phyloP scores from a whole-genome alignment of 2,329 filamentous ascomycete genomes.

The Trichoderma simmonsii region DNA sequence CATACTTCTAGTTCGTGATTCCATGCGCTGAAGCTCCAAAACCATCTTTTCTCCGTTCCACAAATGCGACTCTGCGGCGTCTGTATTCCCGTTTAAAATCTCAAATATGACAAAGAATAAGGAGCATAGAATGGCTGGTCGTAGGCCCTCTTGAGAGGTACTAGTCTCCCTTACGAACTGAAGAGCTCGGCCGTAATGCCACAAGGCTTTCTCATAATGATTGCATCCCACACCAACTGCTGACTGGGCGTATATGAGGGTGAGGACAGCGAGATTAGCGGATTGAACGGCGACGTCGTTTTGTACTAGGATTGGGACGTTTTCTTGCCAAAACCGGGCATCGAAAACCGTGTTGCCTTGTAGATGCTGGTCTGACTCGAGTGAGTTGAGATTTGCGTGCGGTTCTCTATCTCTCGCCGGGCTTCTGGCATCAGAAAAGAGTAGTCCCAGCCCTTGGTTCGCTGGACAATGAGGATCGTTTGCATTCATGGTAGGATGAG shows the following conservation, averaged over 20 bases:
- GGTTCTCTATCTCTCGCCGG: background rate
- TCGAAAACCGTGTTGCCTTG: constrained; percentile 27
- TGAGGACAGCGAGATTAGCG: constrained; percentile 38
- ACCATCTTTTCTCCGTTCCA: constrained; percentile 37
- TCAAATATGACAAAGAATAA: constrained; percentile 40
- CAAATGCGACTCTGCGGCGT: constrained; percentile 36
- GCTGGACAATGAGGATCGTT: background rate
- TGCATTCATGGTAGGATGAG: background rate
- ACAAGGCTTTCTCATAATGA: constrained; percentile 33
- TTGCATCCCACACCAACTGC: constrained; percentile 17
- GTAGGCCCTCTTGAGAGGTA: constrained; percentile 22
- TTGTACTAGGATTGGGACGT: constrained; percentile 34
- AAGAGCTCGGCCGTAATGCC: constrained; percentile 34
- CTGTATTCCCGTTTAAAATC: constrained; percentile 35
- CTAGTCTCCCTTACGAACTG: constrained; percentile 27
- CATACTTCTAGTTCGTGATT: background rate
- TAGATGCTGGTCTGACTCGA: background rate
- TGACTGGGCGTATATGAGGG: constrained; percentile 28
- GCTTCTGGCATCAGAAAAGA: background rate
- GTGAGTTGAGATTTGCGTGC: background rate
- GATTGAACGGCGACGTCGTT: constrained; percentile 35
- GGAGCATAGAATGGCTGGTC: constrained; percentile 34
- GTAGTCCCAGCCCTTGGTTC: background rate
- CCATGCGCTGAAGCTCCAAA: constrained; percentile 29
- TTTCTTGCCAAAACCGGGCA: constrained; percentile 34